These are phyloP conservation scores for Fusarium concolor DNA, from an alignment of 2,329 filamentous ascomycete species.

Conservation along the genomic window DNA sequence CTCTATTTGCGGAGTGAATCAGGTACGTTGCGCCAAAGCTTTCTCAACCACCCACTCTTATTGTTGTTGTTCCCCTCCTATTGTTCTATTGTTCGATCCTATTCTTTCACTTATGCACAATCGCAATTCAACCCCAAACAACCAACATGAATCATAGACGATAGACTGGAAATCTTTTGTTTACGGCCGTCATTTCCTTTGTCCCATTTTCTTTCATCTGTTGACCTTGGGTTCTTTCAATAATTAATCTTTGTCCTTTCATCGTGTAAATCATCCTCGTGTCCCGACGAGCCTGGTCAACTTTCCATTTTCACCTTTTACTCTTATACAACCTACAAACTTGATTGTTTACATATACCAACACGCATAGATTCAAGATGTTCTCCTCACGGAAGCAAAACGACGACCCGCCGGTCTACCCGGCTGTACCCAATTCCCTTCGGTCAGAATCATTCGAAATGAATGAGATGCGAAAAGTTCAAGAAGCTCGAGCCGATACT, in stretches of 20 bases:
- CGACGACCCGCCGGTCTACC: constrained; percentile 49
- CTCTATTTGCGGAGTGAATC: constrained; percentile 39
- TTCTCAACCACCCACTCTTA: constrained; percentile 40
- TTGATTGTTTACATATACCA: constrained; percentile 40
- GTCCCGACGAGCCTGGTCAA: constrained; percentile 8
- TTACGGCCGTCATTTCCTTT: constrained; percentile 37
- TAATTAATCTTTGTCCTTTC: constrained; percentile 31
- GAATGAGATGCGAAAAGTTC: constrained; percentile 48
- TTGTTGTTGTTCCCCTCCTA: constrained; percentile 41
- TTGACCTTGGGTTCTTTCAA: constrained; percentile 22
- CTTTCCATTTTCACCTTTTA: constrained; percentile 17
- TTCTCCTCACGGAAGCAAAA: constrained; percentile 51
- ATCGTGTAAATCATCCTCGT: constrained; percentile 24
- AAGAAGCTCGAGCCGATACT: constrained; percentile 61
- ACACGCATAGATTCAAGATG: constrained; percentile 52
- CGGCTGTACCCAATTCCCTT: constrained; percentile 54
- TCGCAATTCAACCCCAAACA: constrained; percentile 26
- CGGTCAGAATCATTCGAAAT: constrained; percentile 54
- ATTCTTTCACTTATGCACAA: constrained; percentile 27
- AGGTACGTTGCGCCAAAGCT: constrained; percentile 33
- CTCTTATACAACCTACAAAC: constrained; percentile 13
- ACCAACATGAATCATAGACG: constrained; percentile 45
- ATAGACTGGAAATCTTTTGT: constrained; percentile 35
- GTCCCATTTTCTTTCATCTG: constrained; percentile 32
- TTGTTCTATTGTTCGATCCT: constrained; percentile 33